phyloP scores from a whole-genome alignment of 78 protist species.

The Goniomonas avonlea region DNA sequence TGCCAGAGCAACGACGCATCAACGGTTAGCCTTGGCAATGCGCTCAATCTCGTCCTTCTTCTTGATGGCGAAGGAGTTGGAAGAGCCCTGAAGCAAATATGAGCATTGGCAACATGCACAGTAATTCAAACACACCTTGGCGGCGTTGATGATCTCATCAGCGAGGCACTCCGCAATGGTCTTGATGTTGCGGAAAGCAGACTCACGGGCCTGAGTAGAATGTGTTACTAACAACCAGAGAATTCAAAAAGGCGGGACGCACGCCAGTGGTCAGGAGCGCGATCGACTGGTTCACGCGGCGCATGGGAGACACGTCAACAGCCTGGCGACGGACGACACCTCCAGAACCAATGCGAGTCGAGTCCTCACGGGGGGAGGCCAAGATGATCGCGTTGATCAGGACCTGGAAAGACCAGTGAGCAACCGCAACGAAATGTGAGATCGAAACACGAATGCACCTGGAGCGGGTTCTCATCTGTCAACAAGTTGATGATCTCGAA shows the following conservation, averaged over 20 bases:
- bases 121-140: conserved; percentile 75
- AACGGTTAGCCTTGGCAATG: conserved; percentile 80
- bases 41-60: conserved; percentile 88
- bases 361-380: conserved; percentile 98
- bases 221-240: not conserved
- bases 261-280: conserved; percentile 84
- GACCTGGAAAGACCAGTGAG: too few species aligned
- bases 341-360: conserved; percentile 96
- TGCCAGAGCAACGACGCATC: too few species aligned
- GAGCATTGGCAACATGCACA: not conserved
- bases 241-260: not conserved
- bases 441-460: too few species aligned
- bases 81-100: conserved; percentile 32
- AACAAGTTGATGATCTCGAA: conserved; percentile 97
- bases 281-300: conserved; percentile 98
- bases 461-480: conserved; percentile 94
- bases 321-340: conserved; percentile 99
- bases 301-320: conserved; percentile 99
- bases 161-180: conserved; percentile 98
- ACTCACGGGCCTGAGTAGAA: conserved; percentile 65
- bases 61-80: conserved; percentile 88
- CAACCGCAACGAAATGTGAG: too few species aligned
- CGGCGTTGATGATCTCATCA: conserved; percentile 98
- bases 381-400: conserved; percentile 87
- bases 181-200: conserved; percentile 98